These are phyloP conservation scores for Talaromyces amestolkiae DNA, from an alignment of 2,329 filamentous ascomycete genomes.

Conservation along the genomic window DNA sequence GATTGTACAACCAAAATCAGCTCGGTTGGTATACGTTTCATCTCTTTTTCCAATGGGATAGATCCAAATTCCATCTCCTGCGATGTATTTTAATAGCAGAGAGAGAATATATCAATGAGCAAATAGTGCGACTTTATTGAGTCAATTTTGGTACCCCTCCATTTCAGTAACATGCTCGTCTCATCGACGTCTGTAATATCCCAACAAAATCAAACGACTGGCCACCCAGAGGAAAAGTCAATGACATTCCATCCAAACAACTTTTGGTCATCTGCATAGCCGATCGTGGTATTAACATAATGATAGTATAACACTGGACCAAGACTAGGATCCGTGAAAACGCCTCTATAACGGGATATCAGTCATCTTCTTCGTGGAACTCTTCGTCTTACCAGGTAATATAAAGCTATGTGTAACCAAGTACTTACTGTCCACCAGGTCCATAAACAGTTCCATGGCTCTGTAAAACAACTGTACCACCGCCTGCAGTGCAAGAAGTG, in stretches of 20 bases:
- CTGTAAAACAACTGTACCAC: slow-evolving; percentile 61
- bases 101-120: too few species aligned
- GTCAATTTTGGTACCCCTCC: neutral
- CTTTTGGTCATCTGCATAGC: slow-evolving; percentile 50
- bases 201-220: slow-evolving; percentile 29
- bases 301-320: slow-evolving; percentile 63
- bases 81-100: too few species aligned
- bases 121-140: neutral
- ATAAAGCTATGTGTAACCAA: neutral
- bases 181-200: neutral
- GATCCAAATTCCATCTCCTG: neutral
- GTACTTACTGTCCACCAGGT: slow-evolving; percentile 63
- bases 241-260: slow-evolving; percentile 50
- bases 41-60: neutral
- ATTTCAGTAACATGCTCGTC: neutral
- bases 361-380: neutral
- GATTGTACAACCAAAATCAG: too few species aligned
- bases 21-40: too few species aligned
- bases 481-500: slow-evolving; percentile 51
- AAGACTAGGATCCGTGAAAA: slow-evolving; percentile 33
- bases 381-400: neutral
- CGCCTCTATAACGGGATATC: slow-evolving; percentile 24
- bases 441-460: slow-evolving; percentile 62
- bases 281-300: slow-evolving; percentile 56
- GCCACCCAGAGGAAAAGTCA: slow-evolving; percentile 47